These are phyloP conservation scores for Oropetium thomaeum DNA, from an alignment of 176 grass and related monocot species.

Conservation along the genomic window DNA sequence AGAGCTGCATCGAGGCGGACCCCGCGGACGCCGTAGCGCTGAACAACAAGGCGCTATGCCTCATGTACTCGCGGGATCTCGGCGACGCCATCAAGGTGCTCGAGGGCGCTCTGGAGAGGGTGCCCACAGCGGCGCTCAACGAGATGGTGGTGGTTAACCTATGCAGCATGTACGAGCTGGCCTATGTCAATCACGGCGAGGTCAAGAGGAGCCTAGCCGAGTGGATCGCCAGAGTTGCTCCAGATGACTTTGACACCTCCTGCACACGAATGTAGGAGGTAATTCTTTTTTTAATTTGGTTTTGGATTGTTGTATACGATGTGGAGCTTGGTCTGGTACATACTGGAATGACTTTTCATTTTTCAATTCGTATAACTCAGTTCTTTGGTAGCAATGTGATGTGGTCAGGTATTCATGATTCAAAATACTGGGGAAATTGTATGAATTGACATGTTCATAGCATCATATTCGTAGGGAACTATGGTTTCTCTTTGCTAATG, in stretches of 20 bases:
- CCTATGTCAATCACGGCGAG: conserved; percentile 67
- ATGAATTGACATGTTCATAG: background rate
- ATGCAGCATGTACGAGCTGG: conserved; percentile 96
- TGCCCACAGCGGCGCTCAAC: conserved; percentile 68
- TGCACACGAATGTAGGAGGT: conserved; percentile 74
- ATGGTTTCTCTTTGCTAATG: background rate
- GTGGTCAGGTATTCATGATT: background rate
- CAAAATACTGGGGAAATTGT: background rate
- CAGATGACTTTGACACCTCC: conserved; percentile 82
- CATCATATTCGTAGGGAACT: background rate
- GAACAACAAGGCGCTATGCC: conserved; percentile 93
- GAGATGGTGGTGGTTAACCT: conserved; percentile 89
- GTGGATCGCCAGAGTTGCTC: conserved; percentile 80
- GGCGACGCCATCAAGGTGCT: conserved; percentile 89
- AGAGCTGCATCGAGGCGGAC: conserved; percentile 75
- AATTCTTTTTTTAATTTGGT: background rate
- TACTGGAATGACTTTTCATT: background rate
- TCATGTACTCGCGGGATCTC: conserved; percentile 92
- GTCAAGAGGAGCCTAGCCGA: conserved; percentile 68
- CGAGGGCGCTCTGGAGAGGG: conserved; percentile 72
- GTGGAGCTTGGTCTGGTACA: background rate
- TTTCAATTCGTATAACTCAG: background rate
- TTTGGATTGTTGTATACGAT: background rate
- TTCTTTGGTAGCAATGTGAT: background rate
- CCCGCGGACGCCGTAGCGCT: conserved; percentile 64